These are phyloP conservation scores for Cutaneotrichosporon arboriforme DNA, from an alignment of 1,284 basidiomycete species.

Conservation along the genomic window DNA sequence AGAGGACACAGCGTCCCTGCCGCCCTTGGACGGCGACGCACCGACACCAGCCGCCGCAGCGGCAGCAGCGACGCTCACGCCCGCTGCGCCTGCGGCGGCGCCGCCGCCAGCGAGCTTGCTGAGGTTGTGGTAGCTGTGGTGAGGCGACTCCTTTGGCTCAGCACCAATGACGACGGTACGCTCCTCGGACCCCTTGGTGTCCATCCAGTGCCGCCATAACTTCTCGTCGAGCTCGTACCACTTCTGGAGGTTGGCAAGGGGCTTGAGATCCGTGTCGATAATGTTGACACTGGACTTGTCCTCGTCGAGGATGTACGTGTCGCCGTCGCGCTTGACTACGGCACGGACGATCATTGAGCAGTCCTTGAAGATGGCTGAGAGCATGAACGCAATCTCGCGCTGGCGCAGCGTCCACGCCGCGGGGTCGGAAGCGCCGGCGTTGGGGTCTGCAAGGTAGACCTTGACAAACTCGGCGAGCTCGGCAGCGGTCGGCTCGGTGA, in stretches of 20 bases:
- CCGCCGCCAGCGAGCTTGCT: neutral
- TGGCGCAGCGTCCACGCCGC: slow-evolving; percentile 35
- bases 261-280: slow-evolving; percentile 84
- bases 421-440: slow-evolving; percentile 1
- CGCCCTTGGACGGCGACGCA: neutral
- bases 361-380: slow-evolving; percentile 94
- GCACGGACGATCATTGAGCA: slow-evolving; percentile 73
- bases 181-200: slow-evolving; percentile 17
- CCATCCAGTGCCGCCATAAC: slow-evolving; percentile 54
- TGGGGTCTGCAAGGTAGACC: slow-evolving; percentile 50
- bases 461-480: slow-evolving; percentile 61
- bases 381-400: slow-evolving; percentile 62
- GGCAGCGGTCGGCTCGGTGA: slow-evolving; percentile 53
- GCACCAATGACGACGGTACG: neutral
- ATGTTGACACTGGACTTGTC: slow-evolving; percentile 54
- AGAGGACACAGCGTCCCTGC: neutral
- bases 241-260: slow-evolving; percentile 58
- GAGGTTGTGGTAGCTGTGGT: slow-evolving; percentile 2
- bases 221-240: slow-evolving; percentile 70
- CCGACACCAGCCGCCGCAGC: no score
- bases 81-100: neutral
- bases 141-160: neutral
- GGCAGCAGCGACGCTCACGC: neutral
- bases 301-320: slow-evolving; percentile 16
- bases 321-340: slow-evolving; percentile 12